Evolutionary conservation across 2,329 filamentous ascomycete species (phyloP).

Genomic region (Bipolaris gigantea): DNA sequence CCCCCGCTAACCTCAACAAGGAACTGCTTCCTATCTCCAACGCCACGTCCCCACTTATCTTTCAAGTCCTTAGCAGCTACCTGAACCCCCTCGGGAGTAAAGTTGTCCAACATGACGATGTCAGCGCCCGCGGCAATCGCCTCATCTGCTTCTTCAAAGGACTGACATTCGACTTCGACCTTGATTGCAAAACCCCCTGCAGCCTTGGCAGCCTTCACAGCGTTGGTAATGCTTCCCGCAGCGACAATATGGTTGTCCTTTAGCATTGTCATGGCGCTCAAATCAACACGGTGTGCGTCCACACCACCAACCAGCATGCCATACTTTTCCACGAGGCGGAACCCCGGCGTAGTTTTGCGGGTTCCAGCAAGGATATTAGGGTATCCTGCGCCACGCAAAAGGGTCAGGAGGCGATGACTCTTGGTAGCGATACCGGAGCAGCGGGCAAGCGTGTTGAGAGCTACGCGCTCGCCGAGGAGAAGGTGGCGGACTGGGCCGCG

Average conservation of each 20-base stretch:
- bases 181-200: slow-evolving; percentile 90
- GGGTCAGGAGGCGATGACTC: slow-evolving; percentile 52
- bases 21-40: slow-evolving; percentile 62
- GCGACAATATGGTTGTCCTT: slow-evolving; percentile 99
- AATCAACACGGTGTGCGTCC: slow-evolving; percentile 87
- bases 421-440: slow-evolving; percentile 88
- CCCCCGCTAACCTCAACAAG: slow-evolving; percentile 93
- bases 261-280: slow-evolving; percentile 92
- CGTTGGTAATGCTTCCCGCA: slow-evolving; percentile 77
- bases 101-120: slow-evolving; percentile 97
- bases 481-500: slow-evolving; percentile 79
- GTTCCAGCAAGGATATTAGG: slow-evolving; percentile 86
- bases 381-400: slow-evolving; percentile 68
- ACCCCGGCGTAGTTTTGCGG: slow-evolving; percentile 94
- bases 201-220: slow-evolving; percentile 79
- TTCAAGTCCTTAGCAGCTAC: slow-evolving; percentile 75
- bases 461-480: slow-evolving; percentile 90
- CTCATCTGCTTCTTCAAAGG: slow-evolving; percentile 83
- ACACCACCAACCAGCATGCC: slow-evolving; percentile 94
- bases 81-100: slow-evolving; percentile 76
- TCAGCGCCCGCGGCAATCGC: slow-evolving; percentile 90
- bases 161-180: slow-evolving; percentile 94
- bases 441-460: slow-evolving; percentile 83
- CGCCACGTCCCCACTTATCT: slow-evolving; percentile 72
- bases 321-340: slow-evolving; percentile 95